These are phyloP conservation scores for Arthrinium puccinioides DNA, from an alignment of 2,329 filamentous ascomycete species.

Conservation along the genomic window DNA sequence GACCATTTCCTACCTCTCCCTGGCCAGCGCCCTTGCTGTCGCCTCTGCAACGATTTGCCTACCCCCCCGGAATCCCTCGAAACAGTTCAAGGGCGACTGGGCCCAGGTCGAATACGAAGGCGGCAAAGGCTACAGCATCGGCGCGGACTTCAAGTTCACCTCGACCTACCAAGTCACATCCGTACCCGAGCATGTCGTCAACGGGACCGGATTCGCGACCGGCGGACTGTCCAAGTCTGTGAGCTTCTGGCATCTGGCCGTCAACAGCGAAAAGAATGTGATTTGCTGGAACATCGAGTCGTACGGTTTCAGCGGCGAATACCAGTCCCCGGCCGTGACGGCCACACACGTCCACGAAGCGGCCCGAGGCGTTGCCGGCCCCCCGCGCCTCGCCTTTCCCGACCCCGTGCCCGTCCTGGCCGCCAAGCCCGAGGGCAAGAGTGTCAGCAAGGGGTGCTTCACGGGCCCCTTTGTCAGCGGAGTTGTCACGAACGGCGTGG, in stretches of 20 bases:
- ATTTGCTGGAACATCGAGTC: conserved; percentile 15
- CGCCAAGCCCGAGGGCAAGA: conserved; percentile 15
- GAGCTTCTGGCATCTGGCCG: conserved; percentile 17
- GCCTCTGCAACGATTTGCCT: too few relatives aligned
- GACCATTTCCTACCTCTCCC: too few relatives aligned
- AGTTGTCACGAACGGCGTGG: conserved; percentile 29
- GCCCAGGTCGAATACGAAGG: neutral
- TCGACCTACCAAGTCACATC: conserved; percentile 37
- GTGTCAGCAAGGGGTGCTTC: conserved; percentile 16
- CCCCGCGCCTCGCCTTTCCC: conserved; percentile 37
- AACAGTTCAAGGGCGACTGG: neutral
- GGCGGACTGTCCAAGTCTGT: neutral
- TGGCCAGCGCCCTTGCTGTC: too few relatives aligned
- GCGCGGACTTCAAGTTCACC: conserved; percentile 26
- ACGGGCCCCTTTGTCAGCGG: conserved; percentile 36
- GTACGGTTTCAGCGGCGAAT: conserved; percentile 32
- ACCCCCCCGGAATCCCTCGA: too few relatives aligned
- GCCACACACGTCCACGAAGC: conserved; percentile 44
- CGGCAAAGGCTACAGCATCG: neutral
- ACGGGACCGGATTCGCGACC: conserved; percentile 19
- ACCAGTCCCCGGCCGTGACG: conserved; percentile 35
- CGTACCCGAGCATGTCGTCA: conserved; percentile 37
- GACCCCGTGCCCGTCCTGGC: conserved; percentile 30
- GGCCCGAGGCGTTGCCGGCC: conserved; percentile 31
- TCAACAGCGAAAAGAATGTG: conserved; percentile 30